Percentiles rank a stretch among this genome's conserved stretches.
These are phyloP conservation scores for Andrographis paniculata DNA, from an alignment of 305 asterid species.

Conservation along the genomic window DNA sequence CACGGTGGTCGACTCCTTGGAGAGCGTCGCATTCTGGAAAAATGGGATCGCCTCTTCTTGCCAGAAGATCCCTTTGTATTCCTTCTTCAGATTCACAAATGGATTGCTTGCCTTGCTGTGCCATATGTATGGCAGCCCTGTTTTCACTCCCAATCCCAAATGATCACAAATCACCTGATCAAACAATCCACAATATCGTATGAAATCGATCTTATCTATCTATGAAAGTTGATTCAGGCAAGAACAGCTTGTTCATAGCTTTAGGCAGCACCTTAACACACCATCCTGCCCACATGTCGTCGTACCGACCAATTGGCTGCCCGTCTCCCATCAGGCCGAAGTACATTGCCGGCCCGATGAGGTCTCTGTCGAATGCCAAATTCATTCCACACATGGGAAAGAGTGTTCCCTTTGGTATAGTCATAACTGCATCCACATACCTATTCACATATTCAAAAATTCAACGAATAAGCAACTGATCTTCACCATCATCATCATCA, in stretches of 20 bases:
- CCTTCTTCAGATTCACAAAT: constrained; percentile 50
- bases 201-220: too few relatives aligned
- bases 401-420: constrained; percentile 56
- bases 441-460: constrained; percentile 22
- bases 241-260: too few relatives aligned
- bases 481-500: too few relatives aligned
- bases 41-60: constrained; percentile 65
- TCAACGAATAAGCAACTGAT: background rate
- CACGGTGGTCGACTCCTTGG: constrained; percentile 45
- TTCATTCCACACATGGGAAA: constrained; percentile 74
- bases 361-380: constrained; percentile 50
- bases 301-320: constrained; percentile 62
- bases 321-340: constrained; percentile 75
- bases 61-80: constrained; percentile 62
- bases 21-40: constrained; percentile 36
- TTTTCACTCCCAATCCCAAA: constrained; percentile 48
- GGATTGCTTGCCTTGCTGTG: constrained; percentile 76
- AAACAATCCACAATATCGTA: background rate
- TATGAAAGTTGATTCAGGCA: too few relatives aligned
- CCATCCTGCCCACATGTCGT: constrained; percentile 82
- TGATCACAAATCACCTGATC: constrained; percentile 55
- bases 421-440: constrained; percentile 48
- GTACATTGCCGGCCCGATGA: constrained; percentile 63
- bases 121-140: too few relatives aligned
- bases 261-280: constrained; percentile 34